Base-by-base conservation (phyloP, 2,329 filamentous ascomycete genomes). In the Rutstroemia sydowiana region DNA sequence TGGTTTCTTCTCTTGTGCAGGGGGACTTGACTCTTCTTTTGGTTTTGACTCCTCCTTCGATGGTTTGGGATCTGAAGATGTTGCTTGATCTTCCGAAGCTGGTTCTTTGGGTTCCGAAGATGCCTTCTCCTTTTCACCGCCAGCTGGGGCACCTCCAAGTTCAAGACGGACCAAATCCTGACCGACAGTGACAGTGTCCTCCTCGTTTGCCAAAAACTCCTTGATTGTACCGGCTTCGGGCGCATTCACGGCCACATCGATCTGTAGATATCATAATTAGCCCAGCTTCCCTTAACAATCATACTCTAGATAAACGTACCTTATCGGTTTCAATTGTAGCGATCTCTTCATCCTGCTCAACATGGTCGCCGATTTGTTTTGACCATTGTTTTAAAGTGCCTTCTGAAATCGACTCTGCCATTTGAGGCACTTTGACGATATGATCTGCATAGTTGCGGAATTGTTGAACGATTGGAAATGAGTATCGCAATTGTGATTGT, bases 291-390 rank as follows among this genome's bases (percentile, higher is more conserved):
- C 16, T 28, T 23, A 21, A 9, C 32, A 7, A 30, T 39, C 8
- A 10, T 13, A n/a, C 13, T 11, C n/a, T 18, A 40, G 18, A 20
- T 43, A 49, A 30, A 52, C 69, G 57, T 74, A 89, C 88, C 84
- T 98, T 98, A 79, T 98, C 93, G 13, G 93, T 98, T 73, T 98
- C 93, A 66, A 98, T 98, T 45, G 92, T 96, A 30, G 93, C 93
- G 69, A 98, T 92, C 70, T 98, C 93, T 73, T 97, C 93, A 67
- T 98, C 93, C 65, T 85, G 85, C 74, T 95, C 90, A 48, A 98
- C 91, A 63, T 83, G 91, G 69, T 98, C 93, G 65, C 93, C 93
- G 63, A 96, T 76, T 73, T 92, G 70, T 70, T 97, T 97, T 65
- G 82, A 86, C 76, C 91, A 97, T 68, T 95, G 90, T 74, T 95